Conservation (phyloP, 2,329 filamentous ascomycete genomes). For the Fusarium kyushuense region DNA sequence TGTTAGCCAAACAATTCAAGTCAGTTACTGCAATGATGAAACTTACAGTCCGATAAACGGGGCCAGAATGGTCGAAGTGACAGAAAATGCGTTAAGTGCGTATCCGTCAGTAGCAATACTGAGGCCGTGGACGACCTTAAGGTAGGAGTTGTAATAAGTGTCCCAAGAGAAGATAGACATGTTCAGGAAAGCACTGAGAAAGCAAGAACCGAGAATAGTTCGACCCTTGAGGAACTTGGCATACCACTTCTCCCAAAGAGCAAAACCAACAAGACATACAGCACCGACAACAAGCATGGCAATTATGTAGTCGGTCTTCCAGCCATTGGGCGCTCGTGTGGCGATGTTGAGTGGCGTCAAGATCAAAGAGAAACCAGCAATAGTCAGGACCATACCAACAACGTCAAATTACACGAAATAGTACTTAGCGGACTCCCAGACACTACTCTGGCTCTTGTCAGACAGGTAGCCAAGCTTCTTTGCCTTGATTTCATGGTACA, state of each 20-base stretch:
- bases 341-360: slow-evolving; percentile 72
- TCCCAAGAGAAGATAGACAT: slow-evolving; percentile 57
- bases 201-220: slow-evolving; percentile 62
- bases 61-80: slow-evolving; percentile 61
- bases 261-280: slow-evolving; percentile 62
- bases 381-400: slow-evolving; percentile 65
- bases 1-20: slow-evolving; percentile 1
- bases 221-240: slow-evolving; percentile 63
- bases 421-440: slow-evolving; percentile 57
- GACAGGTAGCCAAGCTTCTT: slow-evolving; percentile 61
- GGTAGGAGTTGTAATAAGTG: slow-evolving; percentile 62
- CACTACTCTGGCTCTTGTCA: slow-evolving; percentile 56
- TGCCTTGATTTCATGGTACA: slow-evolving; percentile 68
- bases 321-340: slow-evolving; percentile 56
- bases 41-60: slow-evolving; percentile 58
- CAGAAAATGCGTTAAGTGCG: slow-evolving; percentile 60
- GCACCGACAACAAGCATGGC: slow-evolving; percentile 68
- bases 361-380: slow-evolving; percentile 64
- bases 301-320: slow-evolving; percentile 63
- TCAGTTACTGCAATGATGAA: neutral
- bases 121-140: slow-evolving; percentile 64
- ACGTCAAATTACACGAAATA: slow-evolving; percentile 51
- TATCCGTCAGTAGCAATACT: slow-evolving; percentile 62
- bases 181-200: slow-evolving; percentile 55
- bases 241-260: slow-evolving; percentile 67